Evolutionary conservation across 495 filamentous ascomycete genomes (phyloP).

Genomic region (Amniculicola lignicola): DNA sequence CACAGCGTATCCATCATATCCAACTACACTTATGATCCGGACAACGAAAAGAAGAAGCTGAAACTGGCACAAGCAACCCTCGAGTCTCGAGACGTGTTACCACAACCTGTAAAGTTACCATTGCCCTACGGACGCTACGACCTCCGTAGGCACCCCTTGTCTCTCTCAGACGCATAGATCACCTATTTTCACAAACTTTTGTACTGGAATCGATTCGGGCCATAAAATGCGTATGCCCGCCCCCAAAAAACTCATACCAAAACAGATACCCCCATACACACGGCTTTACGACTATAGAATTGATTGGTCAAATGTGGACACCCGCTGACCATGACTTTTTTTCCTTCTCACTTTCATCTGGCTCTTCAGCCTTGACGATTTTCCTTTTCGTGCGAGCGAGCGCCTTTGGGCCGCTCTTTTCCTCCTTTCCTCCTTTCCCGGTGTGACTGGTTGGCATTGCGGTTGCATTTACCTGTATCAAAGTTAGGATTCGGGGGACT

Average conservation of each 20-base stretch:
- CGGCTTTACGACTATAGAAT: constrained; percentile 33
- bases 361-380: constrained; percentile 29
- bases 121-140: constrained; percentile 16
- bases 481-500: too few relatives aligned
- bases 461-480: too few relatives aligned
- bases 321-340: background rate
- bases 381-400: constrained; percentile 2
- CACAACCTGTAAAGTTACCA: constrained; percentile 18
- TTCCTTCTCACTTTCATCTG: too few relatives aligned
- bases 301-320: constrained; percentile 10
- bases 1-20: constrained; percentile 24
- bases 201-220: constrained; percentile 8
- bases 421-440: background rate
- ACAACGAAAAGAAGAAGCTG: constrained; percentile 27
- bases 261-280: constrained; percentile 29
- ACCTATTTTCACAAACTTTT: constrained; percentile 10
- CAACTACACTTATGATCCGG: constrained; percentile 28
- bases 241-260: constrained; percentile 16
- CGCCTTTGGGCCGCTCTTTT: background rate
- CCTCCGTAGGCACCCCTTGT: background rate
- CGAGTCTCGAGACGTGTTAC: constrained; percentile 1
- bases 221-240: background rate
- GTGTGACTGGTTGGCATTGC: too few relatives aligned
- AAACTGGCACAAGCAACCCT: background rate
- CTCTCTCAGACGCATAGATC: background rate